Evolutionary conservation across 768 basidiomycete genomes (phyloP), one percentile per base, ranked within the genome.

Genomic region (Daedaleopsis nitida): DNA sequence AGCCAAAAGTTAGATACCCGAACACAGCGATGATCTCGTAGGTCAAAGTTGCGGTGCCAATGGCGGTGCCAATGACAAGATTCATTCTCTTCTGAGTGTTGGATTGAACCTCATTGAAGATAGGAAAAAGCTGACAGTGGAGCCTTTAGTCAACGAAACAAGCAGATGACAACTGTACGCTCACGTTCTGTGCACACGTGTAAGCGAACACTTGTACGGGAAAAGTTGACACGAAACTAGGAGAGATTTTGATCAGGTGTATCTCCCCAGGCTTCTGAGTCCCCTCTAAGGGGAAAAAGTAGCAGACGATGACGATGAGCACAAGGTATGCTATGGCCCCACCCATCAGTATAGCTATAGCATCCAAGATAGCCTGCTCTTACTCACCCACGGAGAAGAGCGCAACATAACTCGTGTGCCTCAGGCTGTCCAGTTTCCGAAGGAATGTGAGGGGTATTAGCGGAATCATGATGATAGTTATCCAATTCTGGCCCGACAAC

Each of bases 171-270:
- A 5, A 37, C 23, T 4, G 17, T 34, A 27, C 34, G 69, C 87
- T 66, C 72, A 95, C 94, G 70, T 96, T 96, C 80, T 96, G 94
- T 14, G 91, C 83, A 71, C 96, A 97, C 2, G 94, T 96, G 72
- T 88, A 94, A 5, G 91, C 91, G 75, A 95, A 95, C 16, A 96
- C 89, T 72, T 94, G 96, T 27, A 98, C 92, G 0, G 96, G 96
- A 76, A 97, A 92, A 1, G 86, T 94, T 14, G 89, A 83, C 16
- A 96, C 75, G 69, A 95, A 94, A 62, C 76, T 81, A 5, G 94
- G 84, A 0, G 89, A 88, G 65, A 96, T 86, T 67, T 86, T 85
- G 65, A 94, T 80, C 38, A 88, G 75, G 62, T 82, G 81, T 14
- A 96, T 76, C 60, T 93, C 86, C 14, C 93, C 92, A 8, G 75